Evolutionary conservation across 257 asterid species (phyloP).

Genomic region (Coffea eugenioides): DNA sequence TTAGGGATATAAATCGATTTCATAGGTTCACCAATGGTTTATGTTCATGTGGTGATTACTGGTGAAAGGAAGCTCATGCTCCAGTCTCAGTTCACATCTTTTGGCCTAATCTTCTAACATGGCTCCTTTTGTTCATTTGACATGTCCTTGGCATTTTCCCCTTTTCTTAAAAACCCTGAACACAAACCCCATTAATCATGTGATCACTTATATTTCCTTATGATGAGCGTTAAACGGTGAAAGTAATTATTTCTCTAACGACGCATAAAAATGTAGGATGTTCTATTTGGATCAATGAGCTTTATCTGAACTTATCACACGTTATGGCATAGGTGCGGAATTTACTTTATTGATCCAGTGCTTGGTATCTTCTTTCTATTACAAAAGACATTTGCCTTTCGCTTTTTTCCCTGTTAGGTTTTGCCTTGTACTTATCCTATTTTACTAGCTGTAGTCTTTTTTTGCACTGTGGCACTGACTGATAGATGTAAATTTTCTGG

Average conservation of each 20-base stretch:
- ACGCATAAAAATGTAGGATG: not conserved
- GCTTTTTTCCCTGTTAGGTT: not conserved
- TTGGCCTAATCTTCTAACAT: not conserved
- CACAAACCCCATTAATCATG: not conserved
- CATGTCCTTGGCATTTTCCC: not conserved
- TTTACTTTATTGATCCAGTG: not conserved
- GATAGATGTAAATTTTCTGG: not conserved
- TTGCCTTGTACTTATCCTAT: not conserved
- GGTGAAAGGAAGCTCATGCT: slow-evolving; percentile 21
- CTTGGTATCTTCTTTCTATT: not conserved
- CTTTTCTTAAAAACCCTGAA: too few species aligned
- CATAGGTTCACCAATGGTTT: slow-evolving; percentile 38
- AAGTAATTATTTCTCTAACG: not conserved
- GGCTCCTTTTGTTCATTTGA: not conserved
- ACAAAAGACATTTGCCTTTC: not conserved
- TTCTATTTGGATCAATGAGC: not conserved
- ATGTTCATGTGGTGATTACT: slow-evolving; percentile 49
- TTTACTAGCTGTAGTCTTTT: not conserved
- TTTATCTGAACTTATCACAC: not conserved
- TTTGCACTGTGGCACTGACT: too few species aligned
- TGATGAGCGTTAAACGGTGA: not conserved
- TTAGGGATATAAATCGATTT: slow-evolving; percentile 45
- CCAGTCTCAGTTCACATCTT: not conserved
- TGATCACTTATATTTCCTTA: not conserved
- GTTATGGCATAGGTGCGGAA: not conserved